Conservation (phyloP, 106 monocot species). For the Platanthera zijinensis region DNA sequence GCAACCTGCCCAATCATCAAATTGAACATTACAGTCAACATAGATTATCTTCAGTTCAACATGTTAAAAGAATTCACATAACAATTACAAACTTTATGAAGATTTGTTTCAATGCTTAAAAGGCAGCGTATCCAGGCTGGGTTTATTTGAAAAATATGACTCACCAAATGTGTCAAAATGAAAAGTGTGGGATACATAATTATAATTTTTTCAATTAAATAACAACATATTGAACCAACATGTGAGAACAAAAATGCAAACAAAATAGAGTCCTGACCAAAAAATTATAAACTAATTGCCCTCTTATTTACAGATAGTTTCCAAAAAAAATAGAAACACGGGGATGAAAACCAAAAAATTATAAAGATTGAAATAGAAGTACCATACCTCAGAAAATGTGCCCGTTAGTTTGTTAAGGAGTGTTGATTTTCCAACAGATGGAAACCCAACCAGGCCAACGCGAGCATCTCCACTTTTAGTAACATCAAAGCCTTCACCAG, state of each 20-base stretch:
- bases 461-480: slow-evolving; percentile 99
- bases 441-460: slow-evolving; percentile 95
- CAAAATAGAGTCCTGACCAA: neutral
- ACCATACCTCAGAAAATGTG: slow-evolving; percentile 86
- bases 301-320: neutral
- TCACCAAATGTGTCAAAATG: no score
- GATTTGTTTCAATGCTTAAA: neutral
- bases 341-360: neutral
- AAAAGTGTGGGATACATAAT: no score
- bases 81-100: neutral
- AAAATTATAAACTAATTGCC: neutral
- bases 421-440: slow-evolving; percentile 98
- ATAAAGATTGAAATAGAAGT: neutral
- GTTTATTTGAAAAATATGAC: neutral
- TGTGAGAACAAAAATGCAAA: neutral
- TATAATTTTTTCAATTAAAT: neutral
- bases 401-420: slow-evolving; percentile 95
- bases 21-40: neutral
- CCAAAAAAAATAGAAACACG: neutral
- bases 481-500: slow-evolving; percentile 99
- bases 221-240: neutral
- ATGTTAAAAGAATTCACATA: neutral
- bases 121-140: neutral
- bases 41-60: neutral
- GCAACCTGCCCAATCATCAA: slow-evolving; percentile 68